Base-by-base conservation (phyloP, 495 filamentous ascomycete species). In the Penicillium steckii region DNA sequence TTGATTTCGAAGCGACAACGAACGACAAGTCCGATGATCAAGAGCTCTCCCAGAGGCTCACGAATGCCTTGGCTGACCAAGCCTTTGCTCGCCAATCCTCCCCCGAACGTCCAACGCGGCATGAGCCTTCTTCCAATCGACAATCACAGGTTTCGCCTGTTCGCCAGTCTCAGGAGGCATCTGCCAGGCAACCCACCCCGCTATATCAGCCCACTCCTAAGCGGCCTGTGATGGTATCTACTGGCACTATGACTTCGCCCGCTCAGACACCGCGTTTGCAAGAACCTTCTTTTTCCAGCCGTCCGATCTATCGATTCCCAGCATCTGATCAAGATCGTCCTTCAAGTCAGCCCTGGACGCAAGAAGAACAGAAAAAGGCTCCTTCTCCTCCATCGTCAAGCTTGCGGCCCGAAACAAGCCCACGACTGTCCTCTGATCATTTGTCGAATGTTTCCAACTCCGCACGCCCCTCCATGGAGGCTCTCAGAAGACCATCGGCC, bases 231-330 rank as follows among this genome's bases (percentile, higher is more conserved):
- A 95, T 94, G 86, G 85, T 96, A n/a, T 97, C 94, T 3, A 94
- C 86, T 10, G 94, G 92, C 26, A 95, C 90, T 2, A 95, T 95
- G 88, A 96, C 93, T 22, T 87, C 85, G 21, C 87, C 83, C 17
- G 76, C 89, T 7, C 77, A 81, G n/a, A 80, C 85, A 19, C 82
- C 84, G 30, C 71, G 69, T 17, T 62, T 73, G 54, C 55, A 67
- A 19, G 73, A 78, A 51, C 59, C 69, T 30, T 78, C 68, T 18
- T 58, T 69, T 4, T 61, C 72, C 15, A 63, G 48, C 46, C 79
- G 79, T 23, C 81, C 82, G n/a, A 77, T 84, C 29, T 80, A 86
- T 55, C 78, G 80, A 44, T 86, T 88, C 63, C 80, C 84, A 5
- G 64, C 80, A 29, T 69, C 75, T 9, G 79, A 83, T 38, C 75